phyloP scores from a whole-genome alignment of 1,284 basidiomycete species.

The Lignosus rhinocerotis region DNA sequence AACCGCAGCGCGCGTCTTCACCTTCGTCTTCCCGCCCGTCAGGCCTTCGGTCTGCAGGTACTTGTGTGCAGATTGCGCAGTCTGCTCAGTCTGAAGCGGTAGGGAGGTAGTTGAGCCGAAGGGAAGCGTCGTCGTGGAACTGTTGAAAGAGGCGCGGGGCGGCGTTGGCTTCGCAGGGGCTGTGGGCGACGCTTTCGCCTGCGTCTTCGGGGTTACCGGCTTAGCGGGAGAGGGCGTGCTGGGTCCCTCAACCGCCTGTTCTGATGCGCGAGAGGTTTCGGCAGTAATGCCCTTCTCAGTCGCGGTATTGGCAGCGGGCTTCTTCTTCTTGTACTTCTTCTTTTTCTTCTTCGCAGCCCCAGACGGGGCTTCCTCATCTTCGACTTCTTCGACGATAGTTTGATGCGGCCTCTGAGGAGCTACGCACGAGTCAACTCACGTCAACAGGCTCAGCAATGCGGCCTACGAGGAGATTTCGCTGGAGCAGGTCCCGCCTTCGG shows the following conservation, averaged over 20 bases:
- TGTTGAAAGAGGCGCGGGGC: slow-evolving; percentile 24
- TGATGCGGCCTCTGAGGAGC: slow-evolving; percentile 37
- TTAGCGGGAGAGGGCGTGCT: neutral
- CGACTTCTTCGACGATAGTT: slow-evolving; percentile 66
- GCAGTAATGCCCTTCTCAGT: slow-evolving; percentile 7
- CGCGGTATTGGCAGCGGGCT: slow-evolving; percentile 35
- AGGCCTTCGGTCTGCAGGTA: slow-evolving; percentile 60
- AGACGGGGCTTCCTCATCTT: slow-evolving; percentile 49
- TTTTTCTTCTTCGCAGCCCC: slow-evolving; percentile 57
- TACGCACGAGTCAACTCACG: neutral
- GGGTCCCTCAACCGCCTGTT: slow-evolving; percentile 13
- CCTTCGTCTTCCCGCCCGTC: slow-evolving; percentile 52
- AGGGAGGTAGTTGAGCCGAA: slow-evolving; percentile 46
- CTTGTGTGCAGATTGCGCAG: slow-evolving; percentile 67
- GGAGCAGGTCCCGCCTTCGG: neutral
- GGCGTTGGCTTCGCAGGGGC: slow-evolving; percentile 13
- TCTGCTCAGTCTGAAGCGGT: slow-evolving; percentile 44
- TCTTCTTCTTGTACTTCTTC: slow-evolving; percentile 72
- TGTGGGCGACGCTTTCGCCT: slow-evolving; percentile 19
- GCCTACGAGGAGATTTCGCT: neutral
- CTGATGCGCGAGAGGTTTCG: slow-evolving; percentile 4
- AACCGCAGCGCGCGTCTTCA: slow-evolving; percentile 59
- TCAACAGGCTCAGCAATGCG: neutral
- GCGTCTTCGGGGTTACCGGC: slow-evolving; percentile 8
- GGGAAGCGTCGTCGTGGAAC: slow-evolving; percentile 31